Percentiles rank a stretch among this genome's conserved stretches.
Conservation (phyloP, 1,284 basidiomycete species). For the Pholiota adiposa region DNA sequence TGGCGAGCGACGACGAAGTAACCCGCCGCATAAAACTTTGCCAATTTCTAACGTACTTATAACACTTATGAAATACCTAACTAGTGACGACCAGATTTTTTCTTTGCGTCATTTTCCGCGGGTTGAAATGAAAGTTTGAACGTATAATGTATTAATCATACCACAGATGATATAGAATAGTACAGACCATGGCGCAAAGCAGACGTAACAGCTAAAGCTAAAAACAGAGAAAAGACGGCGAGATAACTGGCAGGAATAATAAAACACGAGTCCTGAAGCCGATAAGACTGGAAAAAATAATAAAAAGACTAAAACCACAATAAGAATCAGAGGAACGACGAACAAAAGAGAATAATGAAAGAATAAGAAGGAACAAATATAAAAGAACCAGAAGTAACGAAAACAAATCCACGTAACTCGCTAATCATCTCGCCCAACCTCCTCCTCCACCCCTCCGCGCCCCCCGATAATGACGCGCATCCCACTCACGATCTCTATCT, state of each 20-base stretch:
- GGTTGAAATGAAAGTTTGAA: too few relatives aligned
- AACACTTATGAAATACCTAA: too few relatives aligned
- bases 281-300: not conserved
- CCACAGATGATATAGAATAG: too few relatives aligned
- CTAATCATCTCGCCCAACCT: not conserved
- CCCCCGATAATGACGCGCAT: constrained; percentile 10
- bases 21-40: too few relatives aligned
- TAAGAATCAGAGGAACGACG: not conserved
- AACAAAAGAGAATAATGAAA: not conserved
- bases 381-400: not conserved
- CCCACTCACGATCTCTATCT: constrained; percentile 37
- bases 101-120: too few relatives aligned
- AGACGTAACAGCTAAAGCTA: not conserved
- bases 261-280: not conserved
- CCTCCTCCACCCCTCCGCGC: not conserved
- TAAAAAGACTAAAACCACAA: not conserved
- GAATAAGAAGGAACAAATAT: not conserved
- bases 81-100: too few relatives aligned
- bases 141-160: too few relatives aligned
- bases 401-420: not conserved
- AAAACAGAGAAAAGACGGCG: not conserved
- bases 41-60: too few relatives aligned
- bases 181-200: too few relatives aligned
- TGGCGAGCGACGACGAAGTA: too few relatives aligned
- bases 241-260: not conserved